These are phyloP conservation scores for Pugionium dolabratum DNA, from an alignment of 345 rosid species.

Conservation along the genomic window DNA sequence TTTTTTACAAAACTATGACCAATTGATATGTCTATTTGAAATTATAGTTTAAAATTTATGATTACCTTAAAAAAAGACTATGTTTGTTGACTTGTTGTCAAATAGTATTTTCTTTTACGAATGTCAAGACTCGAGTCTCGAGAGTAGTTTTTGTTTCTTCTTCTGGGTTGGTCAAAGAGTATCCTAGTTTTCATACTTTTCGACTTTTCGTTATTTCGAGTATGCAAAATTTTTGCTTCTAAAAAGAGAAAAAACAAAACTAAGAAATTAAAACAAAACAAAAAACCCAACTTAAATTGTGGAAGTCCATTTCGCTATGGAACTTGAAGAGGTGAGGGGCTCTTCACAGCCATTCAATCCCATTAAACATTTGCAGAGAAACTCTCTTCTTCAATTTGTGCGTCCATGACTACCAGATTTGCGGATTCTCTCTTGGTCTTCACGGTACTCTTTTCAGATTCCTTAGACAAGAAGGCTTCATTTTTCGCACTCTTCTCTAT, in stretches of 20 bases:
- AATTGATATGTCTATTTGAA: too few relatives aligned
- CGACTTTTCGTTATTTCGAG: background rate
- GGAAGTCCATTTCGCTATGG: conserved; percentile 12
- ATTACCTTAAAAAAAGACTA: too few relatives aligned
- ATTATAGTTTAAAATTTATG: too few relatives aligned
- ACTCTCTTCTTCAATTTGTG: conserved; percentile 33
- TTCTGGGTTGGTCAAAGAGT: too few relatives aligned
- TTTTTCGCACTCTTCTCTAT: conserved; percentile 6
- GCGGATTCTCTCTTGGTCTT: conserved; percentile 60
- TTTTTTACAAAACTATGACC: too few relatives aligned
- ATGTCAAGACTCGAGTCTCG: too few relatives aligned
- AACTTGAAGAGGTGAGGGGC: conserved; percentile 33
- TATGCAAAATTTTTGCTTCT: background rate
- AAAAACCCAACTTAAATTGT: conserved; percentile 26
- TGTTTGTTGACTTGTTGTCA: too few relatives aligned
- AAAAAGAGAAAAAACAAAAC: background rate
- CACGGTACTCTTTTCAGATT: conserved; percentile 43
- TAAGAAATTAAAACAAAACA: background rate
- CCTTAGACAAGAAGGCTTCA: conserved; percentile 5
- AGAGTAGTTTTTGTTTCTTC: too few relatives aligned
- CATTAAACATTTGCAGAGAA: conserved; percentile 16
- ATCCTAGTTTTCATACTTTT: background rate
- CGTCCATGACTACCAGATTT: conserved; percentile 71
- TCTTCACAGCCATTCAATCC: conserved; percentile 38
- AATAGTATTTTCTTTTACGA: too few relatives aligned